phyloP scores from a whole-genome alignment of 352 stramenopile species.

The Pythium phragmitis region DNA sequence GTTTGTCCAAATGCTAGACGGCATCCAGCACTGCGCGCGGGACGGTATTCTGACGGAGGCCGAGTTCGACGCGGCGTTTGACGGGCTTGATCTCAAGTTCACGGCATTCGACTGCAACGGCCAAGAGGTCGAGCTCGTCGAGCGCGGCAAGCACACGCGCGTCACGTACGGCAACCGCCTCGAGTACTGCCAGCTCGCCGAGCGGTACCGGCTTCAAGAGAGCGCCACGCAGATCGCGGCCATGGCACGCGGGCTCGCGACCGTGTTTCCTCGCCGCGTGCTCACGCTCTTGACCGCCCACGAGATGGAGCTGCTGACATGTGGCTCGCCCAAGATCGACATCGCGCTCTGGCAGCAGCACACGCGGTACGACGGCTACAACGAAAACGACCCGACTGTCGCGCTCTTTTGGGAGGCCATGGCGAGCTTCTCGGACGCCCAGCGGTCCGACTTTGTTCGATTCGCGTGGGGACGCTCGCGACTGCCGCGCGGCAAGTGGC shows the following conservation, averaged over 20 bases:
- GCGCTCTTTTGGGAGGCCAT: conserved; percentile 90
- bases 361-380: conserved; percentile 89
- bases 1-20: conserved; percentile 89
- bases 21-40: conserved; percentile 78
- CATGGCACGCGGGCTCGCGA: conserved; percentile 82
- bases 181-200: conserved; percentile 80
- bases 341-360: conserved; percentile 84
- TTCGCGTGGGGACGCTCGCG: conserved; percentile 94
- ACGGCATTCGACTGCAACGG: conserved; percentile 84
- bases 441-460: conserved; percentile 89
- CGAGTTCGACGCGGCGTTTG: conserved; percentile 79
- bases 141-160: conserved; percentile 54
- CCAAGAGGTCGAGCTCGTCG: conserved; percentile 78
- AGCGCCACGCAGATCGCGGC: conserved; percentile 63
- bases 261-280: conserved; percentile 82
- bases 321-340: conserved; percentile 90
- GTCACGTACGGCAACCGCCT: conserved; percentile 87
- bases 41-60: conserved; percentile 79
- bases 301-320: conserved; percentile 91
- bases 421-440: conserved; percentile 83
- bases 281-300: conserved; percentile 89
- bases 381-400: conserved; percentile 78
- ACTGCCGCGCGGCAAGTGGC: conserved; percentile 87
- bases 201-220: conserved; percentile 82
- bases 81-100: conserved; percentile 75